These are phyloP conservation scores for Macrophomina tecta DNA, from an alignment of 2,329 filamentous ascomycete genomes.

Conservation along the genomic window DNA sequence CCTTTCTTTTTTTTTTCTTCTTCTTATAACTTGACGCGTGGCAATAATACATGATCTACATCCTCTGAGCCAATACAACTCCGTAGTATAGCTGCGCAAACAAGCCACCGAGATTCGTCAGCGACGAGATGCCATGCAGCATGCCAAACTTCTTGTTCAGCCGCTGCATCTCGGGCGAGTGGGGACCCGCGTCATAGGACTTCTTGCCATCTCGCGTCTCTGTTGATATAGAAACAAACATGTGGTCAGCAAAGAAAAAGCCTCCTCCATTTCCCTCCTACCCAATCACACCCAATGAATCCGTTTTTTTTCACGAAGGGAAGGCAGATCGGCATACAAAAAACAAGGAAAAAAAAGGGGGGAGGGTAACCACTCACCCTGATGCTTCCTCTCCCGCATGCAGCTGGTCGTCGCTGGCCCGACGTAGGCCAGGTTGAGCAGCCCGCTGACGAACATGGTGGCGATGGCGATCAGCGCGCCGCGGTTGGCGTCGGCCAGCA, in stretches of 20 bases:
- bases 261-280: conserved; percentile 33
- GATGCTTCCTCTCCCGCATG: conserved; percentile 77
- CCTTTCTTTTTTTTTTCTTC: background rate
- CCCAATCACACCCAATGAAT: conserved; percentile 56
- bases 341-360: background rate
- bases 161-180: conserved; percentile 81
- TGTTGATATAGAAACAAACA: conserved; percentile 1
- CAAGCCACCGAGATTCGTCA: conserved; percentile 77
- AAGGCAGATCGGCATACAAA: background rate
- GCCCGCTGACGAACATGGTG: conserved; percentile 71
- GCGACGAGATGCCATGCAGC: conserved; percentile 80
- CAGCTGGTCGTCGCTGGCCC: conserved; percentile 76
- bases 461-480: conserved; percentile 63
- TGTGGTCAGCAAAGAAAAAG: background rate
- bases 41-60: conserved; percentile 42
- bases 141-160: conserved; percentile 65
- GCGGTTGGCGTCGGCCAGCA: conserved; percentile 31
- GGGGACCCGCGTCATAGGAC: conserved; percentile 77
- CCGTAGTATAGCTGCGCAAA: conserved; percentile 78
- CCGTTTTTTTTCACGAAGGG: background rate
- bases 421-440: conserved; percentile 73
- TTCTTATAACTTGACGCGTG: background rate
- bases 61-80: conserved; percentile 69
- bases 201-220: conserved; percentile 87
- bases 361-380: conserved; percentile 47